Base-by-base conservation (phyloP, 768 basidiomycete genomes). In the Suillus plorans region DNA sequence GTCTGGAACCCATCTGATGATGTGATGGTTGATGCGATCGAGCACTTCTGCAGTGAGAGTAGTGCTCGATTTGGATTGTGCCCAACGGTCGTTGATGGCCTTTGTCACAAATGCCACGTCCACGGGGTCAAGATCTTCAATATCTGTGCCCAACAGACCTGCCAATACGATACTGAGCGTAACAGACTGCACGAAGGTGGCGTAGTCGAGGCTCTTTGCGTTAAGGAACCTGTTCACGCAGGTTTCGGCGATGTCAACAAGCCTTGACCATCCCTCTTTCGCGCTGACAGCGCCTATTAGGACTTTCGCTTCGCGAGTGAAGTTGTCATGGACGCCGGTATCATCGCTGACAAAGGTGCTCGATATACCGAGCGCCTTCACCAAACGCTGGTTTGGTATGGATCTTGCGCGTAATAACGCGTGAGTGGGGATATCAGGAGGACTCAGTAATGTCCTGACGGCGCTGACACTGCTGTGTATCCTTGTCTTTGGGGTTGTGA, bases 271-370 rank as follows among this genome's bases (percentile, higher is more conserved):
- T 7, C 63, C 49, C 14, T 61, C 41, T 7, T 59, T 68, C 1
- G 62, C 41, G n/a, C 66, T 67, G 5, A 49, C 31, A 1, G 62
- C n/a, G 5, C 61, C 20, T 36, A 75, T 65, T 9, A 76, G 63
- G 8, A 61, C 57, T 64, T 71, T 75, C 25, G 74, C 74, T 7
- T 25, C 60, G 8, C 60, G 59, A 6, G 68, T 69, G n/a, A 77
- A 77, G 0, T 52, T 25, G 36, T 64, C 69, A 64, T 87, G 74
- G 0, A 75, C 45, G 25, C 66, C 64, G 0, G 64, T 14, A 4
- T 82, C 76, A 0, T 61, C 42, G 52, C 79, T 82, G 36, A 88
- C 86, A 47, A 88, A 88, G 0, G 87, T 85, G 56, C 82, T 88
- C 0, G 82, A 79, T 10, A 77, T 37, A 0, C 68, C 69, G 7